A percentile compares a stretch with the other conserved stretches of the same genome.
Conservation (phyloP, 177 flowering plant genomes). For the Vitis hybrid region DNA sequence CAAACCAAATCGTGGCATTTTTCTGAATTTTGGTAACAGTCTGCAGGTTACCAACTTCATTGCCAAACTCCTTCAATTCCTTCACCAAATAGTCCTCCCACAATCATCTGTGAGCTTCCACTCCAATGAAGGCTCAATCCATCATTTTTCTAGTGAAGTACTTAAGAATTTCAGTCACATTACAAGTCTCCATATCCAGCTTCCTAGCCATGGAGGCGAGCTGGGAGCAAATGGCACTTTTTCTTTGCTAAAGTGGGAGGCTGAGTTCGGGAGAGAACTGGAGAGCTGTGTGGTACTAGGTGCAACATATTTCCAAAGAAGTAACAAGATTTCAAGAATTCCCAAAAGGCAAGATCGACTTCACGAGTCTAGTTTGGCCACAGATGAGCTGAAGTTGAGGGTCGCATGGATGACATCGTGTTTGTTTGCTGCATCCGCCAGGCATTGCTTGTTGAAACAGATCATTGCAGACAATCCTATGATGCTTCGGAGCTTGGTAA, state of each 20-base stretch:
- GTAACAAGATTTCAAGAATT: not conserved
- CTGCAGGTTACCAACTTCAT: conserved; percentile 10
- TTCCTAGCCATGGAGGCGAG: conserved; percentile 26
- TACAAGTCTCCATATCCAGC: conserved; percentile 17
- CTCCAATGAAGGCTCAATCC: not conserved
- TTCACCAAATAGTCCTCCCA: conserved; percentile 8
- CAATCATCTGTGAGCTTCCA: not conserved
- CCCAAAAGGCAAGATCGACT: not conserved
- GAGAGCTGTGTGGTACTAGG: conserved; percentile 37
- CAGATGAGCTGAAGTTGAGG: conserved; percentile 32
- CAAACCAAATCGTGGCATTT: not conserved
- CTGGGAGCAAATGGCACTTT: conserved; percentile 3
- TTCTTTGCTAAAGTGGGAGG: conserved; percentile 39
- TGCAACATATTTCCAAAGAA: conserved; percentile 18
- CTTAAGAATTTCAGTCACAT: conserved; percentile 26
- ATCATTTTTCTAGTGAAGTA: conserved; percentile 11
- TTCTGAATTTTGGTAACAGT: conserved; percentile 3
- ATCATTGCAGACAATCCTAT: conserved; percentile 12
- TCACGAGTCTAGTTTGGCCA: not conserved
- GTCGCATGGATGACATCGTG: conserved; percentile 41
- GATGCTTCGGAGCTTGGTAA: conserved; percentile 13
- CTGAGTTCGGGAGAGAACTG: conserved; percentile 34
- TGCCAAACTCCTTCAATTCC: conserved; percentile 19
- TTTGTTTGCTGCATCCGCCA: conserved; percentile 37
- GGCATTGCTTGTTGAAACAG: conserved; percentile 31